Conservation (phyloP, 116 monocot genomes). For the Trichopus zeylanicus region DNA sequence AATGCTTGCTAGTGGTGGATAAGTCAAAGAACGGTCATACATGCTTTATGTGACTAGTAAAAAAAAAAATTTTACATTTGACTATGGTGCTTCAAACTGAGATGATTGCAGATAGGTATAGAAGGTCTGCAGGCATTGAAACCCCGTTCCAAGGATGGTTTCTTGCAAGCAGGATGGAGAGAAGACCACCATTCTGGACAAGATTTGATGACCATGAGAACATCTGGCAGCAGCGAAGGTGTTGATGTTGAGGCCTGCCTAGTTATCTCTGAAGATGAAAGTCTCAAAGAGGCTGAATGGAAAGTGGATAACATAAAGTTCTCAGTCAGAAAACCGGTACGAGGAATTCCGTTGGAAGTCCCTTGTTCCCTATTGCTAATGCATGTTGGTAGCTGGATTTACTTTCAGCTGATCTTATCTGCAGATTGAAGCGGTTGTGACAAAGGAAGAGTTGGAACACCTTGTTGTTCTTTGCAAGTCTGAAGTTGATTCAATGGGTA, state of each 20-base stretch:
- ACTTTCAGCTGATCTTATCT: slow-evolving; percentile 1
- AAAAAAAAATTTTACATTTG: too few species aligned
- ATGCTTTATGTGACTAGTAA: too few species aligned
- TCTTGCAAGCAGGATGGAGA: slow-evolving; percentile 14
- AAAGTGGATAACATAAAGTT: slow-evolving; percentile 70
- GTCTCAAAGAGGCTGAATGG: slow-evolving; percentile 41
- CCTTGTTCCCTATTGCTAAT: background rate
- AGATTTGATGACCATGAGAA: slow-evolving; percentile 6
- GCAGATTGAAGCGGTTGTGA: slow-evolving; percentile 89
- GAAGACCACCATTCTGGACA: slow-evolving; percentile 13
- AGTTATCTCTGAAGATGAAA: slow-evolving; percentile 30
- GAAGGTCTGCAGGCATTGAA: slow-evolving; percentile 91
- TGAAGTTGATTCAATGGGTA: slow-evolving; percentile 83
- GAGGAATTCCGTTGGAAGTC: background rate
- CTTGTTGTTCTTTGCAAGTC: slow-evolving; percentile 60
- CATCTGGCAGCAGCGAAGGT: slow-evolving; percentile 26
- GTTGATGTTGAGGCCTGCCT: slow-evolving; percentile 60
- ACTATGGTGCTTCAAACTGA: too few species aligned
- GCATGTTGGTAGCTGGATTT: background rate
- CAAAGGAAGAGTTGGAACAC: slow-evolving; percentile 83
- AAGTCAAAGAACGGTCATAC: too few species aligned
- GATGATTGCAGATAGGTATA: slow-evolving; percentile 50
- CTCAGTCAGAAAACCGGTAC: slow-evolving; percentile 89
- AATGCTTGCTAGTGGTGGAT: too few species aligned
- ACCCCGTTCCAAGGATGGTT: slow-evolving; percentile 28